Evolutionary conservation across 106 monocot species (phyloP).

Genomic region (Vanilla planifolia): DNA sequence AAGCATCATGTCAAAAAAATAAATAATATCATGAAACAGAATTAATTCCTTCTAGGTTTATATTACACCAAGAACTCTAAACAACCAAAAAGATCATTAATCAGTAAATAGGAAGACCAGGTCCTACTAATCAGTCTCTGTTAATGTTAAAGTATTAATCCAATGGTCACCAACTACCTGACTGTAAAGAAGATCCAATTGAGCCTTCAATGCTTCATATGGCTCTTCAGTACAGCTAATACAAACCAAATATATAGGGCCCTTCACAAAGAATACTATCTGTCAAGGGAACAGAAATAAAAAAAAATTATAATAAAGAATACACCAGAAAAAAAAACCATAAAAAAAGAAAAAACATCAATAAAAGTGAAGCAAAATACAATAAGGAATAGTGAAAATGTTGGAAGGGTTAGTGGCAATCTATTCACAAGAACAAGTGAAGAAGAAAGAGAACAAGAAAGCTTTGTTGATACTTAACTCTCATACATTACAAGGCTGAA

Average conservation of each 20-base stretch:
- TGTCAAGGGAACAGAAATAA: conserved; percentile 33
- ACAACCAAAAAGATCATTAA: background rate
- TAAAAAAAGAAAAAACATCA: background rate
- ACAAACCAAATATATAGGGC: conserved; percentile 95
- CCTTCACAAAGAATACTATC: conserved; percentile 98
- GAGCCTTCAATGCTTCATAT: conserved; percentile 69
- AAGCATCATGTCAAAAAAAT: conserved; percentile 8
- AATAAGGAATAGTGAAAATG: too few species aligned
- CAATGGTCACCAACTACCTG: conserved; percentile 43
- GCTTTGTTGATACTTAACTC: too few species aligned
- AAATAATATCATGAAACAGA: conserved; percentile 3
- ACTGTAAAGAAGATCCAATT: conserved; percentile 85
- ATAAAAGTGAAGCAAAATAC: background rate
- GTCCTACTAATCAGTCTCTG: background rate
- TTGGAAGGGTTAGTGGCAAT: too few species aligned
- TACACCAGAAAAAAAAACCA: conserved; percentile 9
- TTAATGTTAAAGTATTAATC: background rate
- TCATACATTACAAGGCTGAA: too few species aligned
- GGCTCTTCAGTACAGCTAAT: conserved; percentile 97
- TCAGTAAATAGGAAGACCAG: background rate
- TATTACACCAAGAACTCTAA: background rate
- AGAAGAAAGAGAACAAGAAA: too few species aligned
- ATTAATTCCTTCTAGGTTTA: background rate
- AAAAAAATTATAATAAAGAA: too few species aligned
- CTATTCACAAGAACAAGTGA: too few species aligned